Evolutionary conservation across 2,329 filamentous ascomycete genomes (phyloP).

Genomic region (Hypomyces perniciosus): DNA sequence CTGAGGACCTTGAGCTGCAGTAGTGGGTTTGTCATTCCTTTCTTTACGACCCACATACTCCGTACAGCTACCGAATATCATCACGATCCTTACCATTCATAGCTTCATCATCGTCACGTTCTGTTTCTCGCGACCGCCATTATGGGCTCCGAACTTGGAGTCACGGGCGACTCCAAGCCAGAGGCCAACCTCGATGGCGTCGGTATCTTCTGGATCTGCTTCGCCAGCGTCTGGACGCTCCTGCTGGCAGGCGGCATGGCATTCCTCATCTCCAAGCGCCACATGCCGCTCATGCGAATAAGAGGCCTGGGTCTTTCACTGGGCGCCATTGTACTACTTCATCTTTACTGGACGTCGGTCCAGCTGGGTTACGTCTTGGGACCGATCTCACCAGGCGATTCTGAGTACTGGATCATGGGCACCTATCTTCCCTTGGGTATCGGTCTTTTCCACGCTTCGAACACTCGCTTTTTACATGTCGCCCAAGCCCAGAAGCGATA

Average conservation of each 20-base stretch:
- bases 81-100: no score
- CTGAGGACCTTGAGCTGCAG: no score
- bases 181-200: conserved; percentile 21
- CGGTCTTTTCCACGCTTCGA: conserved; percentile 59
- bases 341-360: conserved; percentile 36
- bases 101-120: neutral
- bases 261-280: conserved; percentile 32
- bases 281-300: conserved; percentile 32
- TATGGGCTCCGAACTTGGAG: conserved; percentile 23
- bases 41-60: no score
- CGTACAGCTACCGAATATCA: no score
- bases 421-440: conserved; percentile 58
- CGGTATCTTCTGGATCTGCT: conserved; percentile 30
- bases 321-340: conserved; percentile 32
- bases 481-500: conserved; percentile 43
- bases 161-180: conserved; percentile 17
- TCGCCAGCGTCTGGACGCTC: conserved; percentile 28
- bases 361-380: conserved; percentile 34
- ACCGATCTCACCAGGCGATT: conserved; percentile 37
- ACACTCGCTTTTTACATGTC: conserved; percentile 52
- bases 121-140: neutral
- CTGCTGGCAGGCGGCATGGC: conserved; percentile 32
- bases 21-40: no score
- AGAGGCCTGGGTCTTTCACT: conserved; percentile 36
- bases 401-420: conserved; percentile 61